phyloP scores from a whole-genome alignment of 1,284 basidiomycete genomes.

The Irpex sp. region DNA sequence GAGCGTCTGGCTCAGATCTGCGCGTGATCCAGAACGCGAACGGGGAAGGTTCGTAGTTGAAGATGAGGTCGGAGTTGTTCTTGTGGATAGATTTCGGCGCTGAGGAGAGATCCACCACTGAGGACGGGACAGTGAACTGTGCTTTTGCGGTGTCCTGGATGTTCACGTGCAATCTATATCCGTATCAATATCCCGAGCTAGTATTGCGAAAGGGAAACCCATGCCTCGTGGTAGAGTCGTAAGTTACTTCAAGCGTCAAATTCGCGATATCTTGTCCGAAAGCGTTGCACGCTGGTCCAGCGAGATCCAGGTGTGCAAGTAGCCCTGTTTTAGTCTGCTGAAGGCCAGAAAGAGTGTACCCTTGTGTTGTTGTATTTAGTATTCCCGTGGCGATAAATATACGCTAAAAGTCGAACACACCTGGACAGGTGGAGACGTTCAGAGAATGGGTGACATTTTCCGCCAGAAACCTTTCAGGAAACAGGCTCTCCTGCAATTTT shows the following conservation, averaged over 20 bases:
- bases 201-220: slow-evolving; percentile 12
- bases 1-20: slow-evolving; percentile 49
- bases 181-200: slow-evolving; percentile 11
- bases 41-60: slow-evolving; percentile 62
- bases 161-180: slow-evolving; percentile 68
- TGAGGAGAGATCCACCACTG: slow-evolving; percentile 48
- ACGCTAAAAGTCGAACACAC: not conserved
- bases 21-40: slow-evolving; percentile 82
- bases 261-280: slow-evolving; percentile 66
- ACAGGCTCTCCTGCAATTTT: not conserved
- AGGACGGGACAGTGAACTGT: slow-evolving; percentile 69
- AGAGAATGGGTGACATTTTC: slow-evolving; percentile 1
- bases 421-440: slow-evolving; percentile 7
- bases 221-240: slow-evolving; percentile 56
- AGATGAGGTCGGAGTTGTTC: slow-evolving; percentile 52
- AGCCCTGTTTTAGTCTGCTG: slow-evolving; percentile 46
- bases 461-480: not conserved
- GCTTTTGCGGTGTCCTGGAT: slow-evolving; percentile 63
- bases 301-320: slow-evolving; percentile 52
- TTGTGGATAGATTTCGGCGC: slow-evolving; percentile 32
- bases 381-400: not conserved
- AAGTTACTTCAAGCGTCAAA: slow-evolving; percentile 63
- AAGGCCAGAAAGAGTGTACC: slow-evolving; percentile 49
- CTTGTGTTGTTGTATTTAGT: slow-evolving; percentile 24
- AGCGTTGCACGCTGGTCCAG: slow-evolving; percentile 63